Conservation (phyloP, 2,329 filamentous ascomycete species). For the Fusarium decemcellulare region DNA sequence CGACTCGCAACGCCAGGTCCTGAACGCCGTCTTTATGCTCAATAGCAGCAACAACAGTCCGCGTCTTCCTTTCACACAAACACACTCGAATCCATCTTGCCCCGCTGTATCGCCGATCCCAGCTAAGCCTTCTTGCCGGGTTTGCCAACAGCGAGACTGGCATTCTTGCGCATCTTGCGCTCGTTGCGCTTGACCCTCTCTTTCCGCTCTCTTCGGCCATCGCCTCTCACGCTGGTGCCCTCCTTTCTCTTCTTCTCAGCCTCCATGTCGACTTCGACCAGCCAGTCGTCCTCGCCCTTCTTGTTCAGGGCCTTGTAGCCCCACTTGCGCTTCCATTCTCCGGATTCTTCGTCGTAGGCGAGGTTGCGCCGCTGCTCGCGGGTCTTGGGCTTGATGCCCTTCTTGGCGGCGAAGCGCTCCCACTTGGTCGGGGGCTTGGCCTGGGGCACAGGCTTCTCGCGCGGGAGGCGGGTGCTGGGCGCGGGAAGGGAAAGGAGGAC, state of each 20-base stretch:
- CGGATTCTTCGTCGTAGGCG: slow-evolving; percentile 85
- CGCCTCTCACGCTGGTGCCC: slow-evolving; percentile 72
- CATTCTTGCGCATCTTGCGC: slow-evolving; percentile 77
- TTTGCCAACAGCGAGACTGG: slow-evolving; percentile 55
- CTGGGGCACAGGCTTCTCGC: slow-evolving; percentile 91
- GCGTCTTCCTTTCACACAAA: slow-evolving; percentile 19
- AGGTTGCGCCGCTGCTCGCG: slow-evolving; percentile 81
- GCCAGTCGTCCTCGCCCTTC: slow-evolving; percentile 85
- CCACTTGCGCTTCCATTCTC: slow-evolving; percentile 95
- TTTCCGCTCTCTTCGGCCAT: slow-evolving; percentile 73
- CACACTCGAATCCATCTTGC: slow-evolving; percentile 13
- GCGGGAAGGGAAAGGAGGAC: slow-evolving; percentile 86
- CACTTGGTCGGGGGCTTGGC: slow-evolving; percentile 91
- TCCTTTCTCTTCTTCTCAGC: slow-evolving; percentile 75
- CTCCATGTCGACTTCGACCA: slow-evolving; percentile 91
- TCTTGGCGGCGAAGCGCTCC: slow-evolving; percentile 96
- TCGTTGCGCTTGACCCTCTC: slow-evolving; percentile 82
- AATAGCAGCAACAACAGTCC: slow-evolving; percentile 25
- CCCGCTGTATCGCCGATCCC: not conserved
- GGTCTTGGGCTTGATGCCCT: slow-evolving; percentile 93
- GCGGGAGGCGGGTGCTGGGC: slow-evolving; percentile 79
- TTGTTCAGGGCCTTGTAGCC: slow-evolving; percentile 94
- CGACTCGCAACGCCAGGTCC: slow-evolving; percentile 48
- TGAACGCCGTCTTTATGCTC: slow-evolving; percentile 49
- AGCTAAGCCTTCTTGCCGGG: slow-evolving; percentile 39